Base-by-base conservation (phyloP, 352 stramenopile species). In the Pythium rishiriense region DNA sequence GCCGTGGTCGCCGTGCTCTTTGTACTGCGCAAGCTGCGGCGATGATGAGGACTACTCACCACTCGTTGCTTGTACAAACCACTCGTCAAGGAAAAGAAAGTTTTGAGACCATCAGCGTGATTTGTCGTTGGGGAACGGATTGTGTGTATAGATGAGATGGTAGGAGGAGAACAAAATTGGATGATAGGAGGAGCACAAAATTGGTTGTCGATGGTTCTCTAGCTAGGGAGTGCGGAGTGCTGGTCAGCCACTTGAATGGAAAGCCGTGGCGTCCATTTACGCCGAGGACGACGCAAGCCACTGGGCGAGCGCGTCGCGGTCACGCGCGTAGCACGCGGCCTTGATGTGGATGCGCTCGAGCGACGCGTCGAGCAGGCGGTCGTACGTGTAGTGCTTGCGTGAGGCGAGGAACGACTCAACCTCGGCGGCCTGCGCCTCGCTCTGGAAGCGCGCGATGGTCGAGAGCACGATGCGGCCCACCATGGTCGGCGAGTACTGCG, bases 271-370 rank as follows among this genome's bases (percentile, higher is more conserved):
- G 37, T 17, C n/a, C 14, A 17, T 43, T 62, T 59, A 73, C 14
- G 55, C 51, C 42, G 31, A 42, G 33, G 60, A 58, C n/a, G 58
- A 66, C 24, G 64, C 50, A 29, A 91, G 77, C 83, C 83, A 91
- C 70, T 79, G 70, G 0, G 73, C 73, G 51, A 90, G 72, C 7
- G 78, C 73, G 25, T 79, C 72, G 35, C 73, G 80, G 58, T 79
- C 84, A 52, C 82, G 81, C 33, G 74, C 48, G 61, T 81, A 89
- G 68, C 76, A 85, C 21, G 80, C 81, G 25, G 68, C 78, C 66
- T 88, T 90, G 57, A 87, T 88, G 53, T 77, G 82, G 62, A 94
- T 92, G 31, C 78, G 72, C 64, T 94, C 84, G 33, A 94, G 72
- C 24, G 79, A 78, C 19, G 76, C 78, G 52, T 93, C 81, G 28